Conservation (phyloP, 1,284 basidiomycete genomes). For the Cryptococcus sp. region DNA sequence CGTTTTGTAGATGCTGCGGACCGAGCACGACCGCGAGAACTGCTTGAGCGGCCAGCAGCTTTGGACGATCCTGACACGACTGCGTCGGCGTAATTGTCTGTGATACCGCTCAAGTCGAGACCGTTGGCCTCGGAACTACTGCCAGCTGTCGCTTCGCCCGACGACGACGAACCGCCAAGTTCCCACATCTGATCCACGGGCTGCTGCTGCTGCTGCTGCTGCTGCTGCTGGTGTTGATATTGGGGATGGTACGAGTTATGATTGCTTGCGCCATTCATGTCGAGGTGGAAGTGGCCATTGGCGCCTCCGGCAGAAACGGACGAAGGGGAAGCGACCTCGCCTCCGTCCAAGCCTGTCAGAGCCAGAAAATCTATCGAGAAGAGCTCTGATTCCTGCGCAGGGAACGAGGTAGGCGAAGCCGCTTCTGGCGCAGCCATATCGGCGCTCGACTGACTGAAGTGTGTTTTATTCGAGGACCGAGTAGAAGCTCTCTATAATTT, state of each 20-base stretch:
- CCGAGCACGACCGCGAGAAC: not conserved
- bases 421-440: not conserved
- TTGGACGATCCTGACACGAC: too few relatives aligned
- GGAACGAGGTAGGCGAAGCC: not conserved
- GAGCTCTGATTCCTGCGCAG: not conserved
- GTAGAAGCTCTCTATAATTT: too few relatives aligned
- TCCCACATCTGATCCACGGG: constrained; percentile 3
- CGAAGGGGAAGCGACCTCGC: too few relatives aligned
- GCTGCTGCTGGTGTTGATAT: not conserved
- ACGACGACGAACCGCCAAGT: constrained; percentile 4
- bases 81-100: too few relatives aligned
- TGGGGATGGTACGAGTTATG: too few relatives aligned
- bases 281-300: constrained; percentile 5
- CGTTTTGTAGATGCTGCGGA: not conserved
- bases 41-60: too few relatives aligned
- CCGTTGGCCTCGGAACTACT: too few relatives aligned
- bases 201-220: constrained; percentile 5
- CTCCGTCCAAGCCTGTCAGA: not conserved
- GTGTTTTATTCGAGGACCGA: too few relatives aligned
- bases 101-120: too few relatives aligned
- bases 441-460: too few relatives aligned
- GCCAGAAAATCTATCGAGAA: not conserved
- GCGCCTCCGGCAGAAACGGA: not conserved
- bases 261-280: not conserved
- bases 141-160: not conserved